A percentile compares a stretch with the other conserved stretches of the same genome.
These are phyloP conservation scores for Hericium alpestre DNA, from an alignment of 768 basidiomycete genomes.

Conservation along the genomic window DNA sequence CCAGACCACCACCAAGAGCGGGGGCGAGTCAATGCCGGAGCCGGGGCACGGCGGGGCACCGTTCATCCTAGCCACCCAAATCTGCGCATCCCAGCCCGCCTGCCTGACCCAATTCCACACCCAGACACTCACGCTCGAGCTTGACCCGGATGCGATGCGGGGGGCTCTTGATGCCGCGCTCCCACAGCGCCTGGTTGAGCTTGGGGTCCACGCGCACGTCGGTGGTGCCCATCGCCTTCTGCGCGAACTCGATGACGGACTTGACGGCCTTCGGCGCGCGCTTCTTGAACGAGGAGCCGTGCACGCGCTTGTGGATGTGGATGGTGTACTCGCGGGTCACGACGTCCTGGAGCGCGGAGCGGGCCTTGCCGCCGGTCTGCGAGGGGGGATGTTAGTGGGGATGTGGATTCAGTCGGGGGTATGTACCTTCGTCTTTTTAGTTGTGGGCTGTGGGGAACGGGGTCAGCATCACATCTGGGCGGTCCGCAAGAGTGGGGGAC, in stretches of 20 bases:
- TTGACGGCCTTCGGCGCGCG: conserved; percentile 95
- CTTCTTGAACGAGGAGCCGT: conserved; percentile 93
- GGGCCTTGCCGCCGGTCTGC: conserved; percentile 73
- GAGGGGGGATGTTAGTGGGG: conserved; percentile 4
- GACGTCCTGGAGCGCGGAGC: conserved; percentile 95
- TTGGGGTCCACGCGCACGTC: conserved; percentile 93
- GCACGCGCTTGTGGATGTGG: conserved; percentile 91
- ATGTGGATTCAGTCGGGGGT: too few species aligned
- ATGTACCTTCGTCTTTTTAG: conserved; percentile 13
- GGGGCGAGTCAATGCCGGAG: background rate
- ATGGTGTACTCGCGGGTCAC: conserved; percentile 98
- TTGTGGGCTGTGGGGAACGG: background rate
- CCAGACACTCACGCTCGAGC: conserved; percentile 68
- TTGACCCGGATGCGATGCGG: conserved; percentile 88
- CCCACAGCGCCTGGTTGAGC: conserved; percentile 95
- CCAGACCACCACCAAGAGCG: background rate
- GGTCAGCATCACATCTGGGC: background rate
- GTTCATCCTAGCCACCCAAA: background rate
- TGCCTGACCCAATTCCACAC: too few species aligned
- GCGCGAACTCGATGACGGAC: conserved; percentile 84
- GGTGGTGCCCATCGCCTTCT: conserved; percentile 88
- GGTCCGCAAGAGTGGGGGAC: conserved; percentile 15
- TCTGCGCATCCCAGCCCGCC: too few species aligned
- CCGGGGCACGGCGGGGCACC: background rate
- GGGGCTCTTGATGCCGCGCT: conserved; percentile 85